Percentiles rank a stretch among this genome's conserved stretches.
Conservation (phyloP, 2,329 filamentous ascomycete genomes). For the Neonectria sp. region DNA sequence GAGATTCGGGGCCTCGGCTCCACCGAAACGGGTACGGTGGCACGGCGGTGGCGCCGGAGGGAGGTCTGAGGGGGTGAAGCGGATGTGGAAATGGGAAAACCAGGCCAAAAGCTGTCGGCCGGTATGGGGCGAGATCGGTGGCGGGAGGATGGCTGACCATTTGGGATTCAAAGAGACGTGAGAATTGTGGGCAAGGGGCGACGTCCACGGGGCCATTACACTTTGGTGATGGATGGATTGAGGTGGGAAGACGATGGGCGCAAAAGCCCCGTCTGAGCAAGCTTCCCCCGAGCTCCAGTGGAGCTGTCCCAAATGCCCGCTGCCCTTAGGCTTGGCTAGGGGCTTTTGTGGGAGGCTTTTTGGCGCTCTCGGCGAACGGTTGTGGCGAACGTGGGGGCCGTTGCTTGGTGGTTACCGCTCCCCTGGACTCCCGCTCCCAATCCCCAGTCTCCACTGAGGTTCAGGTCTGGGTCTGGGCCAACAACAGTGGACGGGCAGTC, state of each 20-base stretch:
- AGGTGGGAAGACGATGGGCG: too few relatives aligned
- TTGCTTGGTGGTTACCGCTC: constrained; percentile 44
- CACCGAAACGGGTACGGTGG: constrained; percentile 9
- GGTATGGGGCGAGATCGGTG: constrained; percentile 19
- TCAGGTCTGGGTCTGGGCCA: constrained; percentile 11
- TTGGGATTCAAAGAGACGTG: background rate
- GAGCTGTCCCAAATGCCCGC: constrained; percentile 4
- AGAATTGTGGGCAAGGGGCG: background rate
- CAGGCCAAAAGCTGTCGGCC: background rate
- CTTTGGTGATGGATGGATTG: too few relatives aligned
- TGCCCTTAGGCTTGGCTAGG: constrained; percentile 7
- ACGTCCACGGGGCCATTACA: background rate
- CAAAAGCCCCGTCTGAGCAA: too few relatives aligned
- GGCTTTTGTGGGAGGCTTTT: background rate
- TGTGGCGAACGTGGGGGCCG: constrained; percentile 35
- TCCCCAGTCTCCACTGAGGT: constrained; percentile 36
- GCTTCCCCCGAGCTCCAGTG: constrained; percentile 10
- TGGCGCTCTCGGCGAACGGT: constrained; percentile 26
- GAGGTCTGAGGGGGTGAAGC: constrained; percentile 20
- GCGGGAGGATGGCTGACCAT: background rate
- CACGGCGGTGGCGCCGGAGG: constrained; percentile 15
- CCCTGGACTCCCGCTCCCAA: constrained; percentile 20
- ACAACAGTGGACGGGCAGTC: background rate
- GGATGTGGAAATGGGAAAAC: constrained; percentile 9
- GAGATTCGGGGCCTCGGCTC: constrained; percentile 13